These are phyloP conservation scores for Puccinia polysora DNA, from an alignment of 1,284 basidiomycete species.

Conservation along the genomic window DNA sequence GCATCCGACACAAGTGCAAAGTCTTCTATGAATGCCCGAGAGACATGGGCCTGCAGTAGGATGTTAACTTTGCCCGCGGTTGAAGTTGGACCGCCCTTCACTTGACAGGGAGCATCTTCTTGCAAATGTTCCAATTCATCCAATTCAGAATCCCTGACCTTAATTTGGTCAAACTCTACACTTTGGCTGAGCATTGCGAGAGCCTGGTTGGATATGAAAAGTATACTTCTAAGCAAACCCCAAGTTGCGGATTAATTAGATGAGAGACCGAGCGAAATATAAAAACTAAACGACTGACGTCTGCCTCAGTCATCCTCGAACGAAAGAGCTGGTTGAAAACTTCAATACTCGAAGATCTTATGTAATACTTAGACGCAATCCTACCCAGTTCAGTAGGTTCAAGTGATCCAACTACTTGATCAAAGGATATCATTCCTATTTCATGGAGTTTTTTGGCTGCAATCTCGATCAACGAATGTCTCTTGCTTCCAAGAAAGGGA, in stretches of 20 bases:
- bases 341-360: conserved; percentile 79
- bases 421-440: conserved; percentile 77
- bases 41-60: conserved; percentile 86
- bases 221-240: neutral
- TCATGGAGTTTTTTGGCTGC: conserved; percentile 71
- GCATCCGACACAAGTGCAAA: conserved; percentile 95
- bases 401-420: conserved; percentile 63
- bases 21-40: conserved; percentile 74
- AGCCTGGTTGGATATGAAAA: conserved; percentile 52
- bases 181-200: conserved; percentile 38
- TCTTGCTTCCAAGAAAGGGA: conserved; percentile 69
- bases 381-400: conserved; percentile 79
- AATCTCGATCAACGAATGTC: conserved; percentile 66
- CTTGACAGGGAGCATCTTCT: conserved; percentile 68
- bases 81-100: conserved; percentile 93
- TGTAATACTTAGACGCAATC: conserved; percentile 95
- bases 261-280: conserved; percentile 93
- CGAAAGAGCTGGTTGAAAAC: conserved; percentile 80
- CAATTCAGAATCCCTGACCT: conserved; percentile 82
- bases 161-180: conserved; percentile 78
- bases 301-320: conserved; percentile 85
- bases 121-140: conserved; percentile 74
- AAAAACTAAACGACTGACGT: conserved; percentile 66
- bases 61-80: conserved; percentile 96
- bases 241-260: conserved; percentile 78